Percentiles rank a stretch among this genome's conserved stretches.
phyloP scores from a whole-genome alignment of 139 green algal genomes.

The Chlorella sp. region DNA sequence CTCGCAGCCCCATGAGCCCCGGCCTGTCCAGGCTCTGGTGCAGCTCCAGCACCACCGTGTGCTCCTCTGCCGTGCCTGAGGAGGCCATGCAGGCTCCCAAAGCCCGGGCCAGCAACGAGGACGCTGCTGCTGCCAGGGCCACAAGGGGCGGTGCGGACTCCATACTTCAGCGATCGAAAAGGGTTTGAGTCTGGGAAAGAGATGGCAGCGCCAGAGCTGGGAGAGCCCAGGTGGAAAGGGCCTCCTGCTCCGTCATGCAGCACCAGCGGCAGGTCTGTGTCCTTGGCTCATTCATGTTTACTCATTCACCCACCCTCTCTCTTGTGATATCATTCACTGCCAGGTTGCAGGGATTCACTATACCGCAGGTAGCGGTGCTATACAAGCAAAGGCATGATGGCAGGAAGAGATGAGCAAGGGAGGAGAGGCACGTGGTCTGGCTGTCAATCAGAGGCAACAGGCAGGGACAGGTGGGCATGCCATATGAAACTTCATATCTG shows the following conservation, averaged over 20 bases:
- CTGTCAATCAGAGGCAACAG: too few relatives aligned
- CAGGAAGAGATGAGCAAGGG: background rate
- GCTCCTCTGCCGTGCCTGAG: background rate
- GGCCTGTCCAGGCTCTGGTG: background rate
- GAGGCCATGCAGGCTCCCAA: conserved; percentile 15
- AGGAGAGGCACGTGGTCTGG: background rate
- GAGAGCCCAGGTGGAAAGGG: background rate
- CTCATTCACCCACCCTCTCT: too few relatives aligned
- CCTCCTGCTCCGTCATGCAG: too few relatives aligned
- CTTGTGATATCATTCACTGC: too few relatives aligned
- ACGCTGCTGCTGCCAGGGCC: background rate
- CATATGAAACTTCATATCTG: too few relatives aligned
- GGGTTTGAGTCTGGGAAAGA: too few relatives aligned
- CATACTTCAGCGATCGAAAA: background rate
- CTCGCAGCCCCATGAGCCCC: background rate
- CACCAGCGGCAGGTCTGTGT: background rate
- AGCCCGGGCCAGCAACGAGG: background rate
- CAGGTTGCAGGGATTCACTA: too few relatives aligned
- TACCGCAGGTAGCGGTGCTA: too few relatives aligned
- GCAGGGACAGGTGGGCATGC: too few relatives aligned
- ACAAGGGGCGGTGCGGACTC: background rate
- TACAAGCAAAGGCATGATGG: background rate
- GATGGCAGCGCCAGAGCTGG: too few relatives aligned
- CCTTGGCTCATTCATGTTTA: too few relatives aligned
- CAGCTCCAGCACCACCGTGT: conserved; percentile 31